phyloP scores from a whole-genome alignment of 1,139 yeast genomes.

The Yamadazyma trypodendri region DNA sequence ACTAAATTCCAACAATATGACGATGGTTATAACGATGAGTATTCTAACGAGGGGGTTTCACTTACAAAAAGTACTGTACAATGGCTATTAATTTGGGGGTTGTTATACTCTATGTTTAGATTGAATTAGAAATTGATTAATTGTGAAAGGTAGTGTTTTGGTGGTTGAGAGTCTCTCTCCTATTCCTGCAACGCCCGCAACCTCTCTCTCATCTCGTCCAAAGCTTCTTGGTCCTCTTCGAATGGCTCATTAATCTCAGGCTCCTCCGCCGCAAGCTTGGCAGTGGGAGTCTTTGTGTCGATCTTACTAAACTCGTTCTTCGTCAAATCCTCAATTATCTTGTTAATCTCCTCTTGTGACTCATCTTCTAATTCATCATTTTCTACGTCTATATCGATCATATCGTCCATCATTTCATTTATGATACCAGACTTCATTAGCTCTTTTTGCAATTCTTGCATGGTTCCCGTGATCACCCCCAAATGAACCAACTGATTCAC shows the following conservation, averaged over 20 bases:
- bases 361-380: slow-evolving; percentile 66
- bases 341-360: slow-evolving; percentile 66
- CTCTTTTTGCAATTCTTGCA: slow-evolving; percentile 86
- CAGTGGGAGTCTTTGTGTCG: slow-evolving; percentile 43
- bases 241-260: slow-evolving; percentile 13
- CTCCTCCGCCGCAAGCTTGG: slow-evolving; percentile 28
- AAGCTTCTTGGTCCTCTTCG: slow-evolving; percentile 70
- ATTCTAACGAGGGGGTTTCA: neutral
- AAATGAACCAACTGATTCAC: slow-evolving; percentile 75
- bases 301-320: slow-evolving; percentile 44
- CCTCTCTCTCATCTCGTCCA: slow-evolving; percentile 87
- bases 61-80: neutral
- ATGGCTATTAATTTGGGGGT: neutral
- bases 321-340: slow-evolving; percentile 45
- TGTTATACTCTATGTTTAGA: neutral
- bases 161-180: too few relatives aligned
- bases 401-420: slow-evolving; percentile 93
- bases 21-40: slow-evolving; percentile 7
- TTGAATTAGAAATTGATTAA: neutral
- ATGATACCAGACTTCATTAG: slow-evolving; percentile 89
- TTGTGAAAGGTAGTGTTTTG: too few relatives aligned
- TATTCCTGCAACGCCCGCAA: slow-evolving; percentile 75
- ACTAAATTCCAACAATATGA: slow-evolving; percentile 9
- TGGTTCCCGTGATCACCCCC: slow-evolving; percentile 80
- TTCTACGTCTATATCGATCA: slow-evolving; percentile 67